Evolutionary conservation across 2,329 filamentous ascomycete species (phyloP), one percentile per base, ranked within the genome.

Genomic region (Penicillium sp.): DNA sequence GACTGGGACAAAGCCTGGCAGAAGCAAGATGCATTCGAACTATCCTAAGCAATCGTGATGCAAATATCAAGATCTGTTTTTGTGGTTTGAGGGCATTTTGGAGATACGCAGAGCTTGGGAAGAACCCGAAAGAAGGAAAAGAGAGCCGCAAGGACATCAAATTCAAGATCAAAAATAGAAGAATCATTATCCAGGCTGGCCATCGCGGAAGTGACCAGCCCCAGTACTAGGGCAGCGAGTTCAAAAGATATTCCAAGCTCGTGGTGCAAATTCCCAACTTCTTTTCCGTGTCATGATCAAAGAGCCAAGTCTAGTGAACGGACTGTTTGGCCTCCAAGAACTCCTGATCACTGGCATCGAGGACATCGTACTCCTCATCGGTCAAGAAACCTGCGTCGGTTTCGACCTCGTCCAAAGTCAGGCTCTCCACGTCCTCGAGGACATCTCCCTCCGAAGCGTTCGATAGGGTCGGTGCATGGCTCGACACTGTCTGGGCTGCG

Each of bases 361-460:
- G 79, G 50, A 96, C 89, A 57, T 98, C 92, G 63, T 96, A 98
- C 68, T 98, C 92, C 64, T 96, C 92, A 48, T 98, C 92, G 0
- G 92, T 96, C 72, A 94, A 69, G 73, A 95, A 95, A 9, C 82
- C 85, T 43, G 84, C 79, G n/a, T 73, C 70, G 14, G 61, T 67
- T 5, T 62, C 59, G 9, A 65, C 61, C 37, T 69, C 70, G 27
- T 70, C 69, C 28, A 73, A 55, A 13, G 74, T 71, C 41, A 80
- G 68, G 48, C 73, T 77, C 50, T 77, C 76, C 34, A 74, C 72
- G 54, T 80, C 77, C 47, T 78, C 71, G 14, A 60, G 41, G n/a
- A 60, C 31, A 38, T 60, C 59, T n/a, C 69, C 61, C 54, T 80
- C 77, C 14, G 72, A 68, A 15, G 68, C 61, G 23, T 65, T 68